Conservation (phyloP, 1,139 yeast genomes). For the Diutina siamensis region DNA sequence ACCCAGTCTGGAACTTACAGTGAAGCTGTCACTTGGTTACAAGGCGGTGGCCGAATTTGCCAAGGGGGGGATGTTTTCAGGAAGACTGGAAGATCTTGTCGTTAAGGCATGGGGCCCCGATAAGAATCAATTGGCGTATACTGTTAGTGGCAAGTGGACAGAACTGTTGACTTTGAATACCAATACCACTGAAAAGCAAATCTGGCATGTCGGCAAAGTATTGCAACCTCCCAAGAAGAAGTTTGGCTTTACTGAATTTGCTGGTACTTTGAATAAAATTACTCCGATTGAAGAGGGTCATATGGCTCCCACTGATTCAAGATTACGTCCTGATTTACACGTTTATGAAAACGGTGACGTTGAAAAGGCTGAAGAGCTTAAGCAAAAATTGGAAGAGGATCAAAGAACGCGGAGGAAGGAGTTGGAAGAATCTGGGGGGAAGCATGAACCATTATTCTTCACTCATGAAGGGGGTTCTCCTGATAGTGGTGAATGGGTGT, state of each 20-base stretch:
- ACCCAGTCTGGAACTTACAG: conserved; percentile 60
- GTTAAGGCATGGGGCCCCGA: conserved; percentile 37
- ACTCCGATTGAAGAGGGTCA: conserved; percentile 53
- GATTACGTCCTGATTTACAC: conserved; percentile 77
- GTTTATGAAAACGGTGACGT: conserved; percentile 59
- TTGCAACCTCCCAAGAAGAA: conserved; percentile 48
- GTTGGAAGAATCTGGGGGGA: conserved; percentile 31
- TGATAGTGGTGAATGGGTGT: conserved; percentile 46
- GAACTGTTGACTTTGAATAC: conserved; percentile 38
- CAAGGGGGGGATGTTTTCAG: conserved; percentile 65
- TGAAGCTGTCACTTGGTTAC: conserved; percentile 57
- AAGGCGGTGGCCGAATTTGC: conserved; percentile 67
- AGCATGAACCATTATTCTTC: conserved; percentile 56
- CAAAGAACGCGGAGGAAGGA: conserved; percentile 71
- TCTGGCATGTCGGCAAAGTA: conserved; percentile 62
- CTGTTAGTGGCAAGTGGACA: conserved; percentile 71
- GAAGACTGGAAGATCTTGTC: conserved; percentile 71
- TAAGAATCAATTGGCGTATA: conserved; percentile 26
- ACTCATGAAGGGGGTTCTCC: conserved; percentile 27
- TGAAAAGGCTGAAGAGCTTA: conserved; percentile 58
- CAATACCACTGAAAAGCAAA: conserved; percentile 26
- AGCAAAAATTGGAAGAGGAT: conserved; percentile 58
- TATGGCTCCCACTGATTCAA: conserved; percentile 79
- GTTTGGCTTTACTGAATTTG: conserved; percentile 78
- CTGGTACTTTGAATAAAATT: conserved; percentile 71